Base-by-base conservation (phyloP, 495 filamentous ascomycete species). In the Penicillium samsonianum region DNA sequence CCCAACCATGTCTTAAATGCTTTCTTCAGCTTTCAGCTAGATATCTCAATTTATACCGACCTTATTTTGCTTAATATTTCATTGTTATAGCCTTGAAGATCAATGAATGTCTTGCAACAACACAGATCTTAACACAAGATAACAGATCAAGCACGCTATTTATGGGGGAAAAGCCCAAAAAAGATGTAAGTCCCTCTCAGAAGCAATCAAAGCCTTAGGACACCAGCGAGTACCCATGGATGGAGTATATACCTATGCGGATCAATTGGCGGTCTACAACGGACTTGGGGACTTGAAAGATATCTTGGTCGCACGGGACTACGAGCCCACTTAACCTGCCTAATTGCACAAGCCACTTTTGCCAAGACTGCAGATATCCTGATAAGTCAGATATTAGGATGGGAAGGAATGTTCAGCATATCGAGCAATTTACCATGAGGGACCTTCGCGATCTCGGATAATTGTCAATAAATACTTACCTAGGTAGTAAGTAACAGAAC, bases 281-380 rank as follows among this genome's bases (percentile, higher is more conserved):
- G 2, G 8, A 38, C 35, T 38, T 3, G n/a, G 16, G n/a, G 35
- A 38, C 35, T 17, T 38, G 35, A 38, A n/a, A 17, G 7, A 8
- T 38, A 8, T 9, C 5, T 38, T 17, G 55, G 65, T 68, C 58
- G 65, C 65, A 61, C 65, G 63, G 63, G 65, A 53, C 65, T 67
- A 67, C 65, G 53, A 49, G 33, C n/a, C 20, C 49, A 57, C 63
- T 17, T n/a, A 58, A 54, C 41, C 42, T 44, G 53, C 57, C 54
- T 41, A 56, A 67, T 56, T 37, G 54, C 55, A 57, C 50, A 40
- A 53, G 40, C 60, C 50, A 58, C 63, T 38, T 23, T 45, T 41
- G 42, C 56, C 60, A 59, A 55, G 60, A 47, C 51, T 59, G 47
- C 23, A 55, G 28, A 14, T 30, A 59, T 52, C 26, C 45, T 51